Evolutionary conservation across 2,329 filamentous ascomycete species (phyloP).

Genomic region (Botryosphaeria dothidea): DNA sequence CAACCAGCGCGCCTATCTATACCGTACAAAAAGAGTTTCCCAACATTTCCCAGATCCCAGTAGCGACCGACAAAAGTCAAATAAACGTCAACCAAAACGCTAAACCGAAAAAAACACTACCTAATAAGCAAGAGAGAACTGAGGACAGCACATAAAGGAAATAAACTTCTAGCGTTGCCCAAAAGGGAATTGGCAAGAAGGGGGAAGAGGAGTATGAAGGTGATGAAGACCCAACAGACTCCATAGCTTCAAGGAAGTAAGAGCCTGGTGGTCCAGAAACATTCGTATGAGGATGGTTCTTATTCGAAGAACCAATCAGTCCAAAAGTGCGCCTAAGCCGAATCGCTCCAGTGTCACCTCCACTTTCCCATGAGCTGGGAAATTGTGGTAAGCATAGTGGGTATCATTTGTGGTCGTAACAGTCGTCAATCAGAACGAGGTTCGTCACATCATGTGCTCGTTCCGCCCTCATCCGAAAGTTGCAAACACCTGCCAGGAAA

Average conservation of each 20-base stretch:
- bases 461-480: neutral
- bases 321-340: constrained; percentile 5
- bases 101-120: neutral
- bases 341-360: constrained; percentile 2
- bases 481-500: neutral
- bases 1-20: neutral
- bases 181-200: neutral
- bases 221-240: neutral
- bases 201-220: neutral
- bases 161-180: neutral
- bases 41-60: neutral
- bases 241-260: neutral
- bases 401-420: constrained; percentile 17
- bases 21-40: neutral
- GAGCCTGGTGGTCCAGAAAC: neutral
- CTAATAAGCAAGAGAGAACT: neutral
- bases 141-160: neutral
- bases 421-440: constrained; percentile 7
- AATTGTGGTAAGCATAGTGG: constrained; percentile 9
- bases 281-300: neutral
- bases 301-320: neutral
- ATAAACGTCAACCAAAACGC: neutral
- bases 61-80: neutral
- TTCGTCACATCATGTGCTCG: neutral
- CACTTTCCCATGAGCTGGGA: neutral